These are phyloP conservation scores for Gossypium arboreum DNA, from an alignment of 345 rosid species.

Conservation along the genomic window DNA sequence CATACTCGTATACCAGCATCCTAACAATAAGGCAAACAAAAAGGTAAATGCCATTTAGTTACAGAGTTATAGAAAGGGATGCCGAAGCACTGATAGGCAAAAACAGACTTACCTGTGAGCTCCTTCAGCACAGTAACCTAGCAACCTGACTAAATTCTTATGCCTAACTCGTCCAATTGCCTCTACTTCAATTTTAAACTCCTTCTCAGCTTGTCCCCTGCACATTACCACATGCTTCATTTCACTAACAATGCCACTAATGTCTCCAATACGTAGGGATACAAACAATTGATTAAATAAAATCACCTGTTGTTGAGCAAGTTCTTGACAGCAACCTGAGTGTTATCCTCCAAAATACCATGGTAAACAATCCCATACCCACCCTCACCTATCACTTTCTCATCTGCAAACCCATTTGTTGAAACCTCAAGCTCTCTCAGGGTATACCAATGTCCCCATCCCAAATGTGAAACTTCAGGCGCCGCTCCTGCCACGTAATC, in stretches of 20 bases:
- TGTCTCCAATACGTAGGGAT: not conserved
- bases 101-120: constrained; percentile 62
- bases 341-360: constrained; percentile 62
- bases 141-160: constrained; percentile 83
- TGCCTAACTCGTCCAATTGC: constrained; percentile 91
- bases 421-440: constrained; percentile 80
- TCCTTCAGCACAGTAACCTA: constrained; percentile 96
- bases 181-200: constrained; percentile 93
- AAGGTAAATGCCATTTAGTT: not conserved
- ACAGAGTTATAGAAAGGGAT: not conserved
- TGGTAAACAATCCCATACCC: constrained; percentile 92
- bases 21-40: constrained; percentile 29
- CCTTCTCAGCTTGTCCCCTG: constrained; percentile 96
- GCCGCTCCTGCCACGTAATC: constrained; percentile 36
- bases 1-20: constrained; percentile 89
- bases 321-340: constrained; percentile 81
- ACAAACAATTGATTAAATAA: not conserved
- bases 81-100: not conserved
- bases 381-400: constrained; percentile 89
- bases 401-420: constrained; percentile 64
- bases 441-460: constrained; percentile 59
- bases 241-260: not conserved
- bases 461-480: constrained; percentile 57
- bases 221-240: not conserved
- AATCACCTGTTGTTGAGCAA: constrained; percentile 80